Conservation (phyloP, 2,329 filamentous ascomycete species). For the Neoarthrinium moseri region DNA sequence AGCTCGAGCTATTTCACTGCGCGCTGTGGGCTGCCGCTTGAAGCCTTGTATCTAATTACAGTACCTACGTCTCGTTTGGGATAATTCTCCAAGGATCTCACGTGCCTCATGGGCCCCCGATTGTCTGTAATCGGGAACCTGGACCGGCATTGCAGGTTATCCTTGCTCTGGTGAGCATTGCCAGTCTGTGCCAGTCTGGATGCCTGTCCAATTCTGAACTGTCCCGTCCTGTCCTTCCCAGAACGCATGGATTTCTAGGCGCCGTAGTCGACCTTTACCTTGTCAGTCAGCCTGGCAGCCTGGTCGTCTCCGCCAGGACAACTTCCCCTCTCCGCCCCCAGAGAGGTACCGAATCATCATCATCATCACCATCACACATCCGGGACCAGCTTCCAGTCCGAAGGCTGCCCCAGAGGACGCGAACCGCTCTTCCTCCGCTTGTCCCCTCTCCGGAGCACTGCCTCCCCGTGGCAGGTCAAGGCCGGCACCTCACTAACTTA, state of each 20-base stretch:
- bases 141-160: slow-evolving; percentile 6
- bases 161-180: background rate
- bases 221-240: background rate
- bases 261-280: background rate
- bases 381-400: background rate
- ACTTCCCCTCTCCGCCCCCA: too few relatives aligned
- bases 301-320: too few relatives aligned
- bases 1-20: background rate
- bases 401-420: too few relatives aligned
- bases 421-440: too few relatives aligned
- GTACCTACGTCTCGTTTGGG: background rate
- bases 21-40: background rate
- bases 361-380: background rate
- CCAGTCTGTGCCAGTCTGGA: slow-evolving; percentile 5
- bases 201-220: too few relatives aligned
- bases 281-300: background rate
- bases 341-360: too few relatives aligned
- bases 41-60: background rate
- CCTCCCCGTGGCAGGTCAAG: slow-evolving; percentile 2
- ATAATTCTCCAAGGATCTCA: background rate
- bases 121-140: slow-evolving; percentile 7
- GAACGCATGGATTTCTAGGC: slow-evolving; percentile 2
- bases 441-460: background rate
- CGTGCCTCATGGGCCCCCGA: background rate
- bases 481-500: background rate